Conservation (phyloP, 1,284 basidiomycete species). For the Ceratobasidium sp. region DNA sequence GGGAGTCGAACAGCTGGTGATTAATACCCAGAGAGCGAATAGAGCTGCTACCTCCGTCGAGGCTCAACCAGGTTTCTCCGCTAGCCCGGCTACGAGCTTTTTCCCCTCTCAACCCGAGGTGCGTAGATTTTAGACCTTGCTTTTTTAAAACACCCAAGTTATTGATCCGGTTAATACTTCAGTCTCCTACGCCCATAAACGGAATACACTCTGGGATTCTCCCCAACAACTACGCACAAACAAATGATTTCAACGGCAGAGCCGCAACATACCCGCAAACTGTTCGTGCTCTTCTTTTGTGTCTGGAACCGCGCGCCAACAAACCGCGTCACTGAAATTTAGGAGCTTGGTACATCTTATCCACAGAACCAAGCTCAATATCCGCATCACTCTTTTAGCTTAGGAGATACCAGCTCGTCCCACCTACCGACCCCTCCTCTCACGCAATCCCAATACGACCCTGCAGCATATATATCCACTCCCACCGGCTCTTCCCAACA, state of each 20-base stretch:
- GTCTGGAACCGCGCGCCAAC: not conserved
- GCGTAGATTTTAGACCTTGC: not conserved
- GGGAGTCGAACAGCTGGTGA: not conserved
- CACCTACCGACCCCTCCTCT: not conserved
- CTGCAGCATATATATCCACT: not conserved
- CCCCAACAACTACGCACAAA: not conserved
- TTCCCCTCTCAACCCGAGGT: not conserved
- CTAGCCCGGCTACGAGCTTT: not conserved
- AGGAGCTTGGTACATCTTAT: not conserved
- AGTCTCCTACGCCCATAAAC: not conserved
- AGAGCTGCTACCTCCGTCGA: not conserved
- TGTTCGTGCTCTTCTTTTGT: not conserved
- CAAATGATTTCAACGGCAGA: not conserved
- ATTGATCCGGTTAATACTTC: not conserved
- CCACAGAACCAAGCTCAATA: not conserved
- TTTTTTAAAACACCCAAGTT: not conserved
- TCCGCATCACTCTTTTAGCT: not conserved
- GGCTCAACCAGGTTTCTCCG: not conserved
- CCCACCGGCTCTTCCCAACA: not conserved
- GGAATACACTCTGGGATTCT: not conserved
- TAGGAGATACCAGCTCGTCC: not conserved
- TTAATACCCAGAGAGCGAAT: not conserved
- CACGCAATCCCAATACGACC: not conserved
- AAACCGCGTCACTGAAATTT: not conserved
- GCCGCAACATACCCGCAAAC: constrained; percentile 4